Percentiles rank a stretch among this genome's conserved stretches.
Conservation (phyloP, 495 filamentous ascomycete species). For the Podospora fimiseda region DNA sequence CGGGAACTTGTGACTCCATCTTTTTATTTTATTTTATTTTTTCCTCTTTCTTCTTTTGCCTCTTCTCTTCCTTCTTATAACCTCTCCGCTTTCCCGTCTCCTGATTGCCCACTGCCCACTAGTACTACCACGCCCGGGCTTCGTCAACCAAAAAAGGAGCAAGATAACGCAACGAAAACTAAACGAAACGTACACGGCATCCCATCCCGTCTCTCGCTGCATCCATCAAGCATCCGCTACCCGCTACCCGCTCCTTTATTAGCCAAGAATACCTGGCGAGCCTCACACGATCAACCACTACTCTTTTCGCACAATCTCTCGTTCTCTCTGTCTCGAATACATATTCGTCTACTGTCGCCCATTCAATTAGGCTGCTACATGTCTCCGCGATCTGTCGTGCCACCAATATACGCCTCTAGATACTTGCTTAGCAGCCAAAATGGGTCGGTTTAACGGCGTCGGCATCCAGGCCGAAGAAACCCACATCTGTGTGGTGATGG, state of each 20-base stretch:
- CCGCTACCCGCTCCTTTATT: not conserved
- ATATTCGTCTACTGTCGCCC: not conserved
- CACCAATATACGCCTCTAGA: constrained; percentile 4
- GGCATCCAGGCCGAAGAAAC: constrained; percentile 80
- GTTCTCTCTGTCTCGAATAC: not conserved
- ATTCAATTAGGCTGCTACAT: constrained; percentile 27
- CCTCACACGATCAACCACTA: constrained; percentile 28
- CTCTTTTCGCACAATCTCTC: not conserved
- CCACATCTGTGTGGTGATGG: constrained; percentile 98
- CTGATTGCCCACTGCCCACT: too few relatives aligned
- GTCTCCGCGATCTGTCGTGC: constrained; percentile 17
- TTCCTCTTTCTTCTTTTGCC: constrained; percentile 1
- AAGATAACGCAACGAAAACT: too few relatives aligned
- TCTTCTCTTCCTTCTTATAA: not conserved
- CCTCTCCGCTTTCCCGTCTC: not conserved
- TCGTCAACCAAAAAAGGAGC: too few relatives aligned
- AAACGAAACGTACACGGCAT: too few relatives aligned
- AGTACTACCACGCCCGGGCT: too few relatives aligned
- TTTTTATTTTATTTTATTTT: not conserved
- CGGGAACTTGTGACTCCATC: not conserved
- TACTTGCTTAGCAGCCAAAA: constrained; percentile 19
- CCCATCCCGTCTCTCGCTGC: too few relatives aligned
- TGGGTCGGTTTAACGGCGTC: constrained; percentile 43
- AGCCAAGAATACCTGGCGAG: constrained; percentile 12
- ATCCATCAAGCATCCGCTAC: not conserved